phyloP scores from a whole-genome alignment of 768 basidiomycete species.

The Pleurotus eryngii region DNA sequence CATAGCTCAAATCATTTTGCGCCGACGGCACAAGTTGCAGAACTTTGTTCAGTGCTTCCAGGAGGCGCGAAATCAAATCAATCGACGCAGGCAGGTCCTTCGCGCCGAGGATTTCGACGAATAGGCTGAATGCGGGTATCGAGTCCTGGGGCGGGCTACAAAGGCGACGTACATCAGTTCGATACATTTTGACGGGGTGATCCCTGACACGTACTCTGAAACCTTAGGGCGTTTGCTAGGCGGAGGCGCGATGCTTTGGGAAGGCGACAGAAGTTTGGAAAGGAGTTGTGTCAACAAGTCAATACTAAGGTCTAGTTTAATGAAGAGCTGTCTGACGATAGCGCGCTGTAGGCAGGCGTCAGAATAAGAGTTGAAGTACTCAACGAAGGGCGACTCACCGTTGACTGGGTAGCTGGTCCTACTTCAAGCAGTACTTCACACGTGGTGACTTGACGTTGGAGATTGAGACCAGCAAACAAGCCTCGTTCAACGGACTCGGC shows the following conservation, averaged over 20 bases:
- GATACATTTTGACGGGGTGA: constrained; percentile 2
- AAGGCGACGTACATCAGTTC: constrained; percentile 13
- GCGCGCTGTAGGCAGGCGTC: constrained; percentile 31
- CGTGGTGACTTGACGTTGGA: constrained; percentile 52
- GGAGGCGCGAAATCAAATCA: constrained; percentile 65
- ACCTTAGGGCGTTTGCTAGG: constrained; percentile 65
- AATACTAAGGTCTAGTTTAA: constrained; percentile 45
- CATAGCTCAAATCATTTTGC: constrained; percentile 68
- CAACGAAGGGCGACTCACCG: background rate
- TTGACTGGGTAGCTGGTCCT: constrained; percentile 23
- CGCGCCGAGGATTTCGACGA: constrained; percentile 72
- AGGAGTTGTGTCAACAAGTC: constrained; percentile 53
- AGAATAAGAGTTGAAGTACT: too few relatives aligned
- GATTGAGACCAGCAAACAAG: constrained; percentile 50
- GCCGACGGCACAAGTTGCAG: constrained; percentile 51
- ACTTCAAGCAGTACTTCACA: constrained; percentile 55
- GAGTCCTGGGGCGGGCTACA: constrained; percentile 26
- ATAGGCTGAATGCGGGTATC: constrained; percentile 48
- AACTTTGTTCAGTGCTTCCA: constrained; percentile 71
- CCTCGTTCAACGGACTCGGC: constrained; percentile 46
- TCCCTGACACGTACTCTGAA: constrained; percentile 39
- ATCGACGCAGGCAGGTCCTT: constrained; percentile 63
- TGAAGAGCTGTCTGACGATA: constrained; percentile 47
- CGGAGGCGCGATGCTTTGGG: constrained; percentile 49
- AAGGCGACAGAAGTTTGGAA: constrained; percentile 42